Evolutionary conservation across 108 stramenopile species (phyloP).

Genomic region (Nitzschia sp.): DNA sequence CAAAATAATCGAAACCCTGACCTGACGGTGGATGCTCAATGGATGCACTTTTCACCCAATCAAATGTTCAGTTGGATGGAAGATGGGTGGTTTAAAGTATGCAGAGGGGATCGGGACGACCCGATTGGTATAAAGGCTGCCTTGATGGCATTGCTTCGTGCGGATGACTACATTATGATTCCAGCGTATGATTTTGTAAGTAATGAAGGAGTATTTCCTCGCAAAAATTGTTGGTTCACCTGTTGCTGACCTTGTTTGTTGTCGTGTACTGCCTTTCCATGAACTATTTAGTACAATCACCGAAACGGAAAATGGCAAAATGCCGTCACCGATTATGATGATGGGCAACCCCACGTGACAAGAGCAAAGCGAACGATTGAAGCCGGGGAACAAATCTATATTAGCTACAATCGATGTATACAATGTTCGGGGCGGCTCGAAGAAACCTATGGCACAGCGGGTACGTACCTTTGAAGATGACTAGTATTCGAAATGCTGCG

Average conservation of each 20-base stretch:
- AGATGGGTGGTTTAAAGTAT: constrained; percentile 22
- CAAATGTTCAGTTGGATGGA: background rate
- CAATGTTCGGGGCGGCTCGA: constrained; percentile 34
- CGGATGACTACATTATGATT: constrained; percentile 60
- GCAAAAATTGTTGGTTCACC: background rate
- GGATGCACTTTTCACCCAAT: background rate
- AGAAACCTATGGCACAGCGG: constrained; percentile 48
- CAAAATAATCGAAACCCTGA: background rate
- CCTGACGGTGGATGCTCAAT: background rate
- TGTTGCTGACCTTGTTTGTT: background rate
- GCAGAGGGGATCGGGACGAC: constrained; percentile 36
- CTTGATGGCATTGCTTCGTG: constrained; percentile 47
- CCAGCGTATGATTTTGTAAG: constrained; percentile 53
- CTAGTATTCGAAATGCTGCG: too few relatives aligned
- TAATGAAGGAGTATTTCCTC: background rate
- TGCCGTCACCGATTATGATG: constrained; percentile 1
- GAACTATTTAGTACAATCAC: constrained; percentile 63
- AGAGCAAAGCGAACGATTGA: constrained; percentile 38
- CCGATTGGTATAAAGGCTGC: constrained; percentile 40
- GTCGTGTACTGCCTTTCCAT: constrained; percentile 44
- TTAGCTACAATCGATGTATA: constrained; percentile 52
- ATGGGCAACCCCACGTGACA: constrained; percentile 21
- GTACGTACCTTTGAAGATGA: constrained; percentile 16
- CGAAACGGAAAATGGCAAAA: constrained; percentile 48
- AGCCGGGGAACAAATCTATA: constrained; percentile 66